Evolutionary conservation across 352 stramenopile species (phyloP).

Genomic region (Phytophthora ohioensis): DNA sequence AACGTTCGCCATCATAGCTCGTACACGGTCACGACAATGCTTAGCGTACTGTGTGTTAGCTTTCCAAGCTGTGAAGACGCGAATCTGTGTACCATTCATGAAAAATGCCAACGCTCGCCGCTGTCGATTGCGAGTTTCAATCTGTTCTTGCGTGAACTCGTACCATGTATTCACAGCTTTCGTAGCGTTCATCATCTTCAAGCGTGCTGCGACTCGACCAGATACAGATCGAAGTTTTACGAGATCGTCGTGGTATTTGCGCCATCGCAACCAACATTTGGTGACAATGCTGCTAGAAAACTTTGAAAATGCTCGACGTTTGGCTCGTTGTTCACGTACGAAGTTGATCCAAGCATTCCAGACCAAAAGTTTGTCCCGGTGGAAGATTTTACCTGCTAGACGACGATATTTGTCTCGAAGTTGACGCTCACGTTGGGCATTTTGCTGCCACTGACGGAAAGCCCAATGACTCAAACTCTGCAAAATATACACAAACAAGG

Average conservation of each 20-base stretch:
- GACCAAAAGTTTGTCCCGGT: slow-evolving; percentile 58
- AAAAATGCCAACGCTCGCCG: slow-evolving; percentile 74
- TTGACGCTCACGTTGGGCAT: slow-evolving; percentile 42
- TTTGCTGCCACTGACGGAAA: slow-evolving; percentile 74
- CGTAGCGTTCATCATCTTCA: slow-evolving; percentile 50
- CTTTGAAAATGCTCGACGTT: slow-evolving; percentile 61
- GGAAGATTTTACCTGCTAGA: slow-evolving; percentile 60
- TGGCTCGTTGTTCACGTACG: slow-evolving; percentile 55
- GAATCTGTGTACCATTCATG: slow-evolving; percentile 62
- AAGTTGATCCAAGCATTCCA: slow-evolving; percentile 77
- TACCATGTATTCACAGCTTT: slow-evolving; percentile 73
- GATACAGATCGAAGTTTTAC: slow-evolving; percentile 54
- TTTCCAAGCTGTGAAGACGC: slow-evolving; percentile 66
- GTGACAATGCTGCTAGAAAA: slow-evolving; percentile 69
- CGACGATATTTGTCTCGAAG: slow-evolving; percentile 58
- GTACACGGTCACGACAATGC: slow-evolving; percentile 51
- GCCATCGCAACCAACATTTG: slow-evolving; percentile 78
- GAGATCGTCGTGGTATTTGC: slow-evolving; percentile 48
- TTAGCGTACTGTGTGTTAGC: slow-evolving; percentile 49
- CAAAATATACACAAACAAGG: neutral
- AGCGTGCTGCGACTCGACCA: slow-evolving; percentile 46
- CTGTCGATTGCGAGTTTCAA: slow-evolving; percentile 50
- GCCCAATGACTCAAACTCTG: slow-evolving; percentile 73
- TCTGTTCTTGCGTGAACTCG: slow-evolving; percentile 68
- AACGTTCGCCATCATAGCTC: slow-evolving; percentile 58